A percentile compares a stretch with the other conserved stretches of the same genome.
Conservation (phyloP, 2,329 filamentous ascomycete species). For the Phialophora chinensis region DNA sequence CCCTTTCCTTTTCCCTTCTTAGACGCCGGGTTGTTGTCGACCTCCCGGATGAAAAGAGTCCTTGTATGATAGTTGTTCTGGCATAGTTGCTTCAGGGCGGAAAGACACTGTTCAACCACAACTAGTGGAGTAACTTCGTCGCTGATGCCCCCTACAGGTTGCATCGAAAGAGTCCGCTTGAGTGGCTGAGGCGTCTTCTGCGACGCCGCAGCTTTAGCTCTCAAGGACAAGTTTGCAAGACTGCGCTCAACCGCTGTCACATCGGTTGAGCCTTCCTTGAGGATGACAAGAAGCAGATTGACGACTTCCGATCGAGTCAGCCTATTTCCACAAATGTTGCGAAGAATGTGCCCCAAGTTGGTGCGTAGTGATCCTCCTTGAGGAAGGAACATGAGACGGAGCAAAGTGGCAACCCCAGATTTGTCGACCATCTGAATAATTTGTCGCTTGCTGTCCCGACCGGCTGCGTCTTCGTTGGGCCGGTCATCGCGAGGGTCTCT, state of each 20-base stretch:
- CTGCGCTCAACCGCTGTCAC: slow-evolving; percentile 92
- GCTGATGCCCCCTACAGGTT: slow-evolving; percentile 62
- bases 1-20: slow-evolving; percentile 90
- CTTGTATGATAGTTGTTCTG: slow-evolving; percentile 85
- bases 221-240: slow-evolving; percentile 89
- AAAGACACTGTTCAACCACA: slow-evolving; percentile 93
- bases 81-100: slow-evolving; percentile 81
- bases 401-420: slow-evolving; percentile 88
- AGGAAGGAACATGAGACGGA: slow-evolving; percentile 97
- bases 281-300: slow-evolving; percentile 86
- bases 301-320: slow-evolving; percentile 94
- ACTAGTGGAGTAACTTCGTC: slow-evolving; percentile 91
- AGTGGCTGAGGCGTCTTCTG: slow-evolving; percentile 82
- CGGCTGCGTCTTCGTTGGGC: slow-evolving; percentile 36
- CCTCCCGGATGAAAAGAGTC: slow-evolving; percentile 91
- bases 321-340: slow-evolving; percentile 93
- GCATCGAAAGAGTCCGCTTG: slow-evolving; percentile 75
- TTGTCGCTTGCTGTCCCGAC: slow-evolving; percentile 63
- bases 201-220: slow-evolving; percentile 78
- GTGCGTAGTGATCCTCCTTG: slow-evolving; percentile 85
- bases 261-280: slow-evolving; percentile 94
- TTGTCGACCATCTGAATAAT: slow-evolving; percentile 98
- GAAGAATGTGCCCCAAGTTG: slow-evolving; percentile 83
- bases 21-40: slow-evolving; percentile 77
- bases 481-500: slow-evolving; percentile 45